Evolutionary conservation across 371 early-diverging fungal genomes (phyloP).

Genomic region (Entomophthora muscae): DNA sequence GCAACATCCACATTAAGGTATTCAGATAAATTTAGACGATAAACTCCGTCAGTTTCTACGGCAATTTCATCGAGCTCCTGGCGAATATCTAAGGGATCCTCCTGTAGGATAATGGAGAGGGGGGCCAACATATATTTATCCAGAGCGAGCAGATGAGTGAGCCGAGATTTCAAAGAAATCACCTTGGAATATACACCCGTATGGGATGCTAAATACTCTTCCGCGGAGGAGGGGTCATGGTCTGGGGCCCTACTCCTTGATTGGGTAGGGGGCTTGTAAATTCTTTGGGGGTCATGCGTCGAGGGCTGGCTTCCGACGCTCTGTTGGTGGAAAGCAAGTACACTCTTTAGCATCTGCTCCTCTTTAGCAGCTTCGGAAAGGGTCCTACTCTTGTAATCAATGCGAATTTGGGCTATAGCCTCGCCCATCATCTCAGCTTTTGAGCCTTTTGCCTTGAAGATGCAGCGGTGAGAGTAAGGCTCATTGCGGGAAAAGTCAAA

Average conservation of each 20-base stretch:
- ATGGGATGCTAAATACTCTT: background rate
- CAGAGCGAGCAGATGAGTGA: background rate
- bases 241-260: background rate
- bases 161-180: background rate
- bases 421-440: background rate
- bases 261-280: background rate
- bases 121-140: background rate
- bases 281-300: background rate
- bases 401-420: background rate
- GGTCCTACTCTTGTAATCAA: background rate
- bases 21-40: background rate
- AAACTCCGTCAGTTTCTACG: background rate
- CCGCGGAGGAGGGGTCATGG: background rate
- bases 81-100: background rate
- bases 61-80: background rate
- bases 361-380: background rate
- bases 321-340: background rate
- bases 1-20: background rate
- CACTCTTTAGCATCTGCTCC: background rate
- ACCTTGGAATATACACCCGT: background rate
- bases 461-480: background rate
- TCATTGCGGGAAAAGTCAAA: background rate
- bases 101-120: background rate
- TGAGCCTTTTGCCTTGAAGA: background rate
- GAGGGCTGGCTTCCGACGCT: background rate